A percentile compares a stretch with the other conserved stretches of the same genome.
phyloP scores from a whole-genome alignment of 2,329 filamentous ascomycete genomes.

The Trichoderma pleuroti region DNA sequence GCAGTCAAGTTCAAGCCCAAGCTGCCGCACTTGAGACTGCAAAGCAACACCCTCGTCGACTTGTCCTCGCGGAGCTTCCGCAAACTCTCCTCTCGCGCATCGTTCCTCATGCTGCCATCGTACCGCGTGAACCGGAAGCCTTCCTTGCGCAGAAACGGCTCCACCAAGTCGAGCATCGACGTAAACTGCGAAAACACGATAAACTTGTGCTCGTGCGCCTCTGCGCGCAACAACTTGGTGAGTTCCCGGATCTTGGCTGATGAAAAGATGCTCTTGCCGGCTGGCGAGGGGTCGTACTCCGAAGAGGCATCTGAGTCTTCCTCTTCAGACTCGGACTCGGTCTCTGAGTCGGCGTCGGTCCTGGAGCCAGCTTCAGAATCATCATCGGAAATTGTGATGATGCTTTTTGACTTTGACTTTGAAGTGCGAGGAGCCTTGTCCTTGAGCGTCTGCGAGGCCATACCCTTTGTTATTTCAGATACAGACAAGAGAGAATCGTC shows the following conservation, averaged over 20 bases:
- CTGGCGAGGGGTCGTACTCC: conserved; percentile 37
- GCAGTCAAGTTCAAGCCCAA: conserved; percentile 92
- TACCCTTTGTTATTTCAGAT: conserved; percentile 36
- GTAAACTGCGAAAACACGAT: conserved; percentile 99
- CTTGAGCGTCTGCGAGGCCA: conserved; percentile 37
- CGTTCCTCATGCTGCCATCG: conserved; percentile 92
- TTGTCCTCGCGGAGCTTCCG: conserved; percentile 70
- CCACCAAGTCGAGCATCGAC: conserved; percentile 93
- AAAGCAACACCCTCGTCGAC: conserved; percentile 77
- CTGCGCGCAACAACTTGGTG: conserved; percentile 73
- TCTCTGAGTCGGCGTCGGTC: conserved; percentile 21
- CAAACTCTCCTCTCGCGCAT: conserved; percentile 83
- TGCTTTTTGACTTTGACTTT: neutral
- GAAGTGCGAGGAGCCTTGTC: conserved; percentile 23
- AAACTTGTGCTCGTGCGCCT: conserved; percentile 83
- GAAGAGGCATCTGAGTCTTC: conserved; percentile 33
- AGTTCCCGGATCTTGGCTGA: conserved; percentile 93
- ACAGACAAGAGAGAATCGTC: conserved; percentile 35
- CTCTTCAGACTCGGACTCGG: conserved; percentile 35
- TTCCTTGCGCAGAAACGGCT: conserved; percentile 77
- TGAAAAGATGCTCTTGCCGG: conserved; percentile 51
- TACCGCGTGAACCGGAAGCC: conserved; percentile 82
- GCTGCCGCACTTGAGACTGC: conserved; percentile 89
- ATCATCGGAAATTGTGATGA: conserved; percentile 16
- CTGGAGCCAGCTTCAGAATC: conserved; percentile 36